Conservation (phyloP, 106 monocot genomes). For the Ottelia alismoides region DNA sequence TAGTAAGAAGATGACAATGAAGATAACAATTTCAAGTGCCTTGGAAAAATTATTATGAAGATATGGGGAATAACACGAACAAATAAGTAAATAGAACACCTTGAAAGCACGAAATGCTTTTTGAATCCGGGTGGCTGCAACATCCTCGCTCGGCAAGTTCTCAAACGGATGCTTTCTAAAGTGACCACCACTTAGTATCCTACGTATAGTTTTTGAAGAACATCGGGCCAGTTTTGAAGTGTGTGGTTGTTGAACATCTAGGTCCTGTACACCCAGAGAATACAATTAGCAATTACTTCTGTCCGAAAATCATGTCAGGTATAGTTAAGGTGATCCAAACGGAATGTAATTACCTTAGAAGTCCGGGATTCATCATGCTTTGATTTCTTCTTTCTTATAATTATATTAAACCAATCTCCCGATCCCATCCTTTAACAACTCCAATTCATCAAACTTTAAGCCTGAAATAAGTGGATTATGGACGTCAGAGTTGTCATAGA, state of each 20-base stretch:
- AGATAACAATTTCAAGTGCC: no score
- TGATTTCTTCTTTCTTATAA: slow-evolving; percentile 50
- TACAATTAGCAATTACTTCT: slow-evolving; percentile 20
- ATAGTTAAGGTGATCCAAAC: neutral
- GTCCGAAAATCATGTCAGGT: neutral
- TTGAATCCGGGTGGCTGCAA: slow-evolving; percentile 69
- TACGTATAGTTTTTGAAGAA: no score
- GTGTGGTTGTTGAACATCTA: no score
- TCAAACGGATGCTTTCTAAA: slow-evolving; percentile 15
- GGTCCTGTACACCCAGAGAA: slow-evolving; percentile 24
- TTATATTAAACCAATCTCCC: slow-evolving; percentile 70
- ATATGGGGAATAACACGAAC: neutral
- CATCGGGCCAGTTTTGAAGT: no score
- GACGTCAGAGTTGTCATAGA: neutral
- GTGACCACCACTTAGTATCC: no score
- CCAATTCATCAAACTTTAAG: neutral
- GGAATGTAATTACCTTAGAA: slow-evolving; percentile 18
- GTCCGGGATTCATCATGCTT: slow-evolving; percentile 19
- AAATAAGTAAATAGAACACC: slow-evolving; percentile 18
- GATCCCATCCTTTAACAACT: slow-evolving; percentile 44
- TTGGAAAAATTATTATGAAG: no score
- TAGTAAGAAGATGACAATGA: no score
- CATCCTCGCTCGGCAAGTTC: slow-evolving; percentile 26
- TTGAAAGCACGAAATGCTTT: slow-evolving; percentile 64
- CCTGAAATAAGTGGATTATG: slow-evolving; percentile 2